Conservation (phyloP, 441 rosid genomes). For the Croton setiger region DNA sequence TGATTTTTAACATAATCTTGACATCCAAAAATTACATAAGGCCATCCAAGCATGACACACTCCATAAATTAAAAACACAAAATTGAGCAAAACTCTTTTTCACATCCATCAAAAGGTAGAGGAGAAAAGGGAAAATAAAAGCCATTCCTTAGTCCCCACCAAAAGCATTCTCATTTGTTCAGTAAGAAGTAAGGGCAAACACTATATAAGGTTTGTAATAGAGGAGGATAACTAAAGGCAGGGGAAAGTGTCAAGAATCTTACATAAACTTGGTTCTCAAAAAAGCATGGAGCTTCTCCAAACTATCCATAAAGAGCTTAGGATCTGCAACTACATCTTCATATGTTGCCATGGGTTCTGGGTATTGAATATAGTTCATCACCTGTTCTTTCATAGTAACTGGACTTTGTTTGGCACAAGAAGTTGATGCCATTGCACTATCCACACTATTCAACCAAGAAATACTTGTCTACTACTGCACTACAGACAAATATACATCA, state of each 20-base stretch:
- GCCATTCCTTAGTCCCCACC: background rate
- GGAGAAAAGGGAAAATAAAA: too few species aligned
- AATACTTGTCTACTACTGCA: slow-evolving; percentile 25
- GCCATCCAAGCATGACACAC: background rate
- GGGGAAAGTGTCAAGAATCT: slow-evolving; percentile 17
- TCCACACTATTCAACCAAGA: slow-evolving; percentile 30
- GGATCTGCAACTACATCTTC: slow-evolving; percentile 59
- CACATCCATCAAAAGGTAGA: background rate
- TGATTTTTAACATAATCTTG: slow-evolving; percentile 1
- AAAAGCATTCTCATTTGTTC: background rate
- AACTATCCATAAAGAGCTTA: slow-evolving; percentile 56
- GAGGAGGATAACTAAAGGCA: background rate
- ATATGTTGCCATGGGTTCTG: slow-evolving; percentile 62
- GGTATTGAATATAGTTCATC: slow-evolving; percentile 37
- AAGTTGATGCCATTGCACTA: slow-evolving; percentile 63
- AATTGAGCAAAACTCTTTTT: background rate
- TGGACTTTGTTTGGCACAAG: slow-evolving; percentile 59
- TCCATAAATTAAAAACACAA: background rate
- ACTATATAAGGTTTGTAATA: background rate
- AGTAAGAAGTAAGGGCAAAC: background rate
- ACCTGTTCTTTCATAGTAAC: slow-evolving; percentile 47
- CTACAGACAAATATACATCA: background rate
- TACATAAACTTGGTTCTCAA: slow-evolving; percentile 94
- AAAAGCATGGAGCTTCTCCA: slow-evolving; percentile 76
- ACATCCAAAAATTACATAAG: background rate